phyloP scores from a whole-genome alignment of 768 basidiomycete species.

The Gymnopilus dilepis region DNA sequence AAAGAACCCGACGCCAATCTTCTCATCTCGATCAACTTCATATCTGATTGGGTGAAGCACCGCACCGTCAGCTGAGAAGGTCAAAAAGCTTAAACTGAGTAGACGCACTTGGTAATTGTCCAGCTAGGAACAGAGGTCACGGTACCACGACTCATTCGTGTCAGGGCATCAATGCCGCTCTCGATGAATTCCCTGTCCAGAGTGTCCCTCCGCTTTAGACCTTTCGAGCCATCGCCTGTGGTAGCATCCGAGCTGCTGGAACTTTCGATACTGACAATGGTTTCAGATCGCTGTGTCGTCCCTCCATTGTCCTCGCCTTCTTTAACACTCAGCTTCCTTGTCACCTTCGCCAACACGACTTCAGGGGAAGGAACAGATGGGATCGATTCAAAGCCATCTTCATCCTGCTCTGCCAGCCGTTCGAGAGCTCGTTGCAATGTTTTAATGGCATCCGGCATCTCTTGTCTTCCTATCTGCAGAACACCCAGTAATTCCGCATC shows the following conservation, averaged over 20 bases:
- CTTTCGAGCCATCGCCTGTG: slow-evolving; percentile 20
- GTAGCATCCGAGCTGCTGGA: slow-evolving; percentile 19
- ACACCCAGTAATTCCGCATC: slow-evolving; percentile 70
- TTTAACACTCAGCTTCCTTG: slow-evolving; percentile 25
- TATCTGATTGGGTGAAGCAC: slow-evolving; percentile 46
- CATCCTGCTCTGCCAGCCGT: slow-evolving; percentile 25
- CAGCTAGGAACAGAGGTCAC: slow-evolving; percentile 60
- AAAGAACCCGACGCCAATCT: slow-evolving; percentile 77
- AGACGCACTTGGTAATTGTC: slow-evolving; percentile 71
- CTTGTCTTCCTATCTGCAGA: slow-evolving; percentile 64
- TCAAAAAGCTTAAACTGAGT: slow-evolving; percentile 1
- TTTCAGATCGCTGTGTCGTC: slow-evolving; percentile 24
- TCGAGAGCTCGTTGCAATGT: slow-evolving; percentile 65
- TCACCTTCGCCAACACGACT: slow-evolving; percentile 25
- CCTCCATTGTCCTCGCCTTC: slow-evolving; percentile 9
- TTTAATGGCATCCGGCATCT: slow-evolving; percentile 84
- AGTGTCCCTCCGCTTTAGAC: slow-evolving; percentile 43
- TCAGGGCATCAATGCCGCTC: slow-evolving; percentile 71
- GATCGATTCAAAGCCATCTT: slow-evolving; percentile 4
- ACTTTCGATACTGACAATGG: slow-evolving; percentile 32
- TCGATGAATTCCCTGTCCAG: slow-evolving; percentile 76
- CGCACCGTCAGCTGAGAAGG: slow-evolving; percentile 10
- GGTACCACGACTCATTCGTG: slow-evolving; percentile 57
- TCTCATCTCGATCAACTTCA: slow-evolving; percentile 73
- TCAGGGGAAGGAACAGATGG: slow-evolving; percentile 10